Evolutionary conservation across 2,329 filamentous ascomycete genomes (phyloP).

Genomic region (Colletotrichum musicola): DNA sequence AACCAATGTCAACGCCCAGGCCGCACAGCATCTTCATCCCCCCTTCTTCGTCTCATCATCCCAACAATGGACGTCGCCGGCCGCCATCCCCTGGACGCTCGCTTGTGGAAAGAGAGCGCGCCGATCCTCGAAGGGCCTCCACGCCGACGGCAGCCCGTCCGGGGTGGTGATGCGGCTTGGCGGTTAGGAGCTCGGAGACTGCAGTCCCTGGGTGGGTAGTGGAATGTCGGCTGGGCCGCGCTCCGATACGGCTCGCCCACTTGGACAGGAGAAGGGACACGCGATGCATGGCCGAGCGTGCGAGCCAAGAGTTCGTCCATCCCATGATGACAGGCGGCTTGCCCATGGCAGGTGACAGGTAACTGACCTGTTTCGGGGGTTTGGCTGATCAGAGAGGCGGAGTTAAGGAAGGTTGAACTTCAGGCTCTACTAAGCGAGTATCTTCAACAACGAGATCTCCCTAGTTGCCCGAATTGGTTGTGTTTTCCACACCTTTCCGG

Average conservation of each 20-base stretch:
- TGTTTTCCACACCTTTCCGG: too few species aligned
- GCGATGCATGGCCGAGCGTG: background rate
- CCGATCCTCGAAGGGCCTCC: slow-evolving; percentile 10
- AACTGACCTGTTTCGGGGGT: background rate
- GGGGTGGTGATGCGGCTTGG: slow-evolving; percentile 28
- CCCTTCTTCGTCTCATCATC: slow-evolving; percentile 25
- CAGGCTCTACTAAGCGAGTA: background rate
- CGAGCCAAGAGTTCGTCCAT: slow-evolving; percentile 32
- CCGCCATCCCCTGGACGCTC: background rate
- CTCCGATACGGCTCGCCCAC: slow-evolving; percentile 18
- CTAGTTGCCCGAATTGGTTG: too few species aligned
- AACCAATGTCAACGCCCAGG: background rate
- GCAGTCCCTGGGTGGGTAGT: background rate
- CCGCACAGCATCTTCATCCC: slow-evolving; percentile 1
- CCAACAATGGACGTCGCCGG: slow-evolving; percentile 6
- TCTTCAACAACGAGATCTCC: too few species aligned
- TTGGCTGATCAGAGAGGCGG: slow-evolving; percentile 4
- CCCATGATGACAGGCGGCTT: background rate
- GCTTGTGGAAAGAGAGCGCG: slow-evolving; percentile 16
- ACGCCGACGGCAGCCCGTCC: background rate
- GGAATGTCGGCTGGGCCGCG: slow-evolving; percentile 17
- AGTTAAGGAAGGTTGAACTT: background rate
- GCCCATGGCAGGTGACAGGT: background rate
- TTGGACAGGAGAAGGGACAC: slow-evolving; percentile 8
- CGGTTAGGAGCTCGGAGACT: slow-evolving; percentile 6